Evolutionary conservation across 164 flowering plant genomes (phyloP), one percentile per base, ranked within the genome.

Genomic region (Umbilicus rupestris): DNA sequence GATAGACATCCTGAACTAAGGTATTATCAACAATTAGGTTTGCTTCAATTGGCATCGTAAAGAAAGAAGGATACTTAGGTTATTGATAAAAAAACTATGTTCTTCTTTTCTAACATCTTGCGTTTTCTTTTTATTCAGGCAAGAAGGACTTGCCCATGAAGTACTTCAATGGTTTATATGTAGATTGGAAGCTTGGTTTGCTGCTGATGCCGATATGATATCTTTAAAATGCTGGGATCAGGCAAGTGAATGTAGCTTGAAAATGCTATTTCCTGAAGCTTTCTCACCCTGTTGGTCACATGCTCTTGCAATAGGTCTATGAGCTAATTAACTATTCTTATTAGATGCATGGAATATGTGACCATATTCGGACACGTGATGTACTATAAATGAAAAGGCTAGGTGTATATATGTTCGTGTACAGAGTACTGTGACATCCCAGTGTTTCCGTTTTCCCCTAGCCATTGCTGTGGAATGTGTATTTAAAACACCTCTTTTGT

Each of bases 101-200:
- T n/a, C n/a, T n/a, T n/a, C n/a, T n/a, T n/a, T n/a, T n/a, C n/a
- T n/a, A n/a, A n/a, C n/a, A n/a, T n/a, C n/a, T 33, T 33, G 3
- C 37, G 37, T 33, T 33, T 3, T 33, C 3, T 33, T 3, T 6
- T 6, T 33, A 33, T 22, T 50, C 66, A 92, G 98, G 70, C 92
- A 79, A 76, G 81, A 77, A 72, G 98, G 98, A 64, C 82, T 85
- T 64, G 87, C 89, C 24, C 69, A 85, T 74, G 90, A 89, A 74
- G 95, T 92, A 42, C 65, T 87, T 78, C 90, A 87, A 39, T 92
- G 98, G 98, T 92, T 77, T 73, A 75, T 92, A 63, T 89, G 96
- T 73, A 78, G 98, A 80, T 81, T 92, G 98, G 98, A 92, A 75
- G 98, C 92, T 52, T 92, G 98, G 98, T 92, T 92, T 79, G 98